These are phyloP conservation scores for Fusarium papillatum DNA, from an alignment of 2,329 filamentous ascomycete species.

Conservation along the genomic window DNA sequence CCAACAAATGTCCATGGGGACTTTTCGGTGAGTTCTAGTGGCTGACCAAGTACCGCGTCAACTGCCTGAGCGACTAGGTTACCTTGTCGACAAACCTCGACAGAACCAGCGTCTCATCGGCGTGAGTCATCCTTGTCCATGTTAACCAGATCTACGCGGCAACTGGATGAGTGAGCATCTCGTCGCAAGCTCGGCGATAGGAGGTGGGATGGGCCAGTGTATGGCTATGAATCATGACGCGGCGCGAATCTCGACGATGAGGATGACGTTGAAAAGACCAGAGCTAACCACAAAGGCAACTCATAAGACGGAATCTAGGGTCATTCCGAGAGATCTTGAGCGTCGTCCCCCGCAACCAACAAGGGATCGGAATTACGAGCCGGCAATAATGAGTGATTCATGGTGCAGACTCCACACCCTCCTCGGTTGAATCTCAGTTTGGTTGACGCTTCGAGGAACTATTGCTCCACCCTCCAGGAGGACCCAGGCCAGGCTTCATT, in stretches of 20 bases:
- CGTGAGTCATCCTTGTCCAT: not conserved
- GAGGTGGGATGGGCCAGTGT: not conserved
- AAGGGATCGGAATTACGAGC: constrained; percentile 35
- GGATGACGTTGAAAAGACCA: not conserved
- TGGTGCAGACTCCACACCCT: constrained; percentile 31
- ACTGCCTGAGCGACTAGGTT: not conserved
- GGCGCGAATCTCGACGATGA: not conserved
- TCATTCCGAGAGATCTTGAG: not conserved
- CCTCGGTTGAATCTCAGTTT: constrained; percentile 6
- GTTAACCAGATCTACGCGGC: not conserved
- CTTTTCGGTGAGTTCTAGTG: not conserved
- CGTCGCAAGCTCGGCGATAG: constrained; percentile 1
- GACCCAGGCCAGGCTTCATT: constrained; percentile 19
- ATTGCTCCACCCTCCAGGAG: constrained; percentile 35
- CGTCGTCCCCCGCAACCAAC: not conserved
- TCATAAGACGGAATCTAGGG: not conserved
- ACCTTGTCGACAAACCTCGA: not conserved
- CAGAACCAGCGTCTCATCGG: not conserved
- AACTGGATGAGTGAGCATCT: not conserved
- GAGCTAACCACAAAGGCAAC: not conserved
- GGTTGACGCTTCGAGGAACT: constrained; percentile 35
- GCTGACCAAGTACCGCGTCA: not conserved
- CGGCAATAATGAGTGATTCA: constrained; percentile 34
- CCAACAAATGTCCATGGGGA: not conserved
- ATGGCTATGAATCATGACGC: not conserved